These are phyloP conservation scores for Calonectria pseudoreteaudii DNA, from an alignment of 2,329 filamentous ascomycete species.

Conservation along the genomic window DNA sequence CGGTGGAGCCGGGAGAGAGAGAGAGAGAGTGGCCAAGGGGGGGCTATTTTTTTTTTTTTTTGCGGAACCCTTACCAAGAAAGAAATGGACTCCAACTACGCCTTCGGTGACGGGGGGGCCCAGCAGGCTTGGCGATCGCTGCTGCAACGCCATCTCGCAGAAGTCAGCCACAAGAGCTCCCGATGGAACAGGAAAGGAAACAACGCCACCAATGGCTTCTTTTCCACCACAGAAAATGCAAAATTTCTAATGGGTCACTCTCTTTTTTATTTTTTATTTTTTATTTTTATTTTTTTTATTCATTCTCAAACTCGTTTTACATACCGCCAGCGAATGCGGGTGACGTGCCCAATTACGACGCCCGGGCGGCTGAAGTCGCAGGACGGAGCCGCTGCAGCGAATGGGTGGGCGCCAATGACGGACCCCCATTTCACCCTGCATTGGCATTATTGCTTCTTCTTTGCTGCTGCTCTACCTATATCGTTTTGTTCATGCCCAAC, in stretches of 20 bases:
- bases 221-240: background rate
- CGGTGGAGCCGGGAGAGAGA: background rate
- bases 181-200: background rate
- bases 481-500: slow-evolving; percentile 3
- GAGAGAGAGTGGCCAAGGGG: background rate
- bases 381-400: background rate
- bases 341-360: background rate
- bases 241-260: too few relatives aligned
- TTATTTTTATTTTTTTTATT: background rate
- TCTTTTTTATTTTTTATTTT: too few relatives aligned
- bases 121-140: background rate
- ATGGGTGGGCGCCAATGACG: background rate
- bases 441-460: background rate
- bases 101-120: background rate
- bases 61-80: background rate
- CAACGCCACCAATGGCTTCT: background rate
- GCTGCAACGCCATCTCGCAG: background rate
- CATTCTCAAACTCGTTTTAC: background rate
- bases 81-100: background rate
- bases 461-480: too few relatives aligned
- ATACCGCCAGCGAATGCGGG: background rate
- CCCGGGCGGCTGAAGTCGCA: background rate
- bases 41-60: background rate
- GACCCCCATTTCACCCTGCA: background rate
- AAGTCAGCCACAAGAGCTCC: background rate